Percentiles rank a stretch among this genome's conserved stretches.
phyloP scores from a whole-genome alignment of 805 yeast genomes.

The Myxozyma kluyveri region DNA sequence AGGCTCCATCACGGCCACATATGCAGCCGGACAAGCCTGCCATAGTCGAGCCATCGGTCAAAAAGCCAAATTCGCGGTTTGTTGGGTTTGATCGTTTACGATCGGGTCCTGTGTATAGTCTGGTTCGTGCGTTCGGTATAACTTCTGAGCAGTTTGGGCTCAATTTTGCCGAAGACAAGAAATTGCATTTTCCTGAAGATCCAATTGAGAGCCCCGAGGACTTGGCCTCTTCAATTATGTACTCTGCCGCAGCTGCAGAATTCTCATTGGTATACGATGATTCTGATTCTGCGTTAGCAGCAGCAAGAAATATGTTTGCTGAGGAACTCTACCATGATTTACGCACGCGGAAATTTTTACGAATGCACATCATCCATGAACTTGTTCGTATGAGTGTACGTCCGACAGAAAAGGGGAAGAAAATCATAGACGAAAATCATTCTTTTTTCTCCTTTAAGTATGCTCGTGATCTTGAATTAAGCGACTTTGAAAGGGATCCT shows the following conservation, averaged over 20 bases:
- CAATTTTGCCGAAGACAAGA: slow-evolving; percentile 64
- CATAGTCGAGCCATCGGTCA: slow-evolving; percentile 33
- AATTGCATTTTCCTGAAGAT: slow-evolving; percentile 72
- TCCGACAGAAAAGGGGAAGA: slow-evolving; percentile 78
- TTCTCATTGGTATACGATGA: slow-evolving; percentile 31
- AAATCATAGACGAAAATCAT: slow-evolving; percentile 73
- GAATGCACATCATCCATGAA: slow-evolving; percentile 56
- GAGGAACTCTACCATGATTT: slow-evolving; percentile 82
- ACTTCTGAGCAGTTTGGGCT: slow-evolving; percentile 80
- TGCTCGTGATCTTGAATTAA: slow-evolving; percentile 74
- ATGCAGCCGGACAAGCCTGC: slow-evolving; percentile 36
- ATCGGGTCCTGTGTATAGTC: slow-evolving; percentile 17
- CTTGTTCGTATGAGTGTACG: slow-evolving; percentile 67
- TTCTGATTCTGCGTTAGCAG: slow-evolving; percentile 56
- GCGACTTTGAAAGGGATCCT: slow-evolving; percentile 71
- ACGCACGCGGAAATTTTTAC: slow-evolving; percentile 61
- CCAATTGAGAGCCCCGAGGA: slow-evolving; percentile 59
- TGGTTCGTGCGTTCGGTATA: slow-evolving; percentile 61
- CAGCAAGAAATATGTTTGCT: slow-evolving; percentile 70
- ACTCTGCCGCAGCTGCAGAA: slow-evolving; percentile 2
- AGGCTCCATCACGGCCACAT: neutral
- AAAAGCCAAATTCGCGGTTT: slow-evolving; percentile 42
- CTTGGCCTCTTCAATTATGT: slow-evolving; percentile 45
- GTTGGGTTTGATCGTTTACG: slow-evolving; percentile 40
- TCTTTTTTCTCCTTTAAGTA: slow-evolving; percentile 89